Evolutionary conservation across 345 rosid genomes (phyloP).

Genomic region (Draba incana): DNA sequence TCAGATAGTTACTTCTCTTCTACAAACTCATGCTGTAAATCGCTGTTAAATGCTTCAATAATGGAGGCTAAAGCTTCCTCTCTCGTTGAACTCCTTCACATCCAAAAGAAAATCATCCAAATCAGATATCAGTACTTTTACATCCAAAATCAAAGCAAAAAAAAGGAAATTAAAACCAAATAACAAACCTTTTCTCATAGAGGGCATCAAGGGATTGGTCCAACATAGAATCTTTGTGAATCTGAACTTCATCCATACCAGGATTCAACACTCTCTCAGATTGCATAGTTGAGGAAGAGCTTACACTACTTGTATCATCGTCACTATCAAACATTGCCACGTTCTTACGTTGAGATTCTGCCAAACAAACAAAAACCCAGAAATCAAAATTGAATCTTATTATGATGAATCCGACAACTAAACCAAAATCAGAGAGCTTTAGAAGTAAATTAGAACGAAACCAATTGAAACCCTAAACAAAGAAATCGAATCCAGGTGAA

Average conservation of each 20-base stretch:
- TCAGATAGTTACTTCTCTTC: slow-evolving; percentile 70
- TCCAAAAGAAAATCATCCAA: slow-evolving; percentile 22
- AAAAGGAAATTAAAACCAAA: background rate
- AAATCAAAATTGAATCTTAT: background rate
- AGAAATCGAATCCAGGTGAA: slow-evolving; percentile 23
- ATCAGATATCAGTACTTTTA: slow-evolving; percentile 18
- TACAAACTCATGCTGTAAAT: slow-evolving; percentile 72
- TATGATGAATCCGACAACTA: too few relatives aligned
- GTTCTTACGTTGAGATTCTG: slow-evolving; percentile 40
- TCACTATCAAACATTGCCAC: slow-evolving; percentile 66
- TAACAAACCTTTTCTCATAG: slow-evolving; percentile 68
- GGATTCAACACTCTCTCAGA: slow-evolving; percentile 59
- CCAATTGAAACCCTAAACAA: slow-evolving; percentile 13
- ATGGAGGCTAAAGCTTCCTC: slow-evolving; percentile 76
- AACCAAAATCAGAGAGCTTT: background rate
- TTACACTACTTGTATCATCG: slow-evolving; percentile 77
- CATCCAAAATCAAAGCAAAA: background rate
- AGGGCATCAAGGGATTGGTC: slow-evolving; percentile 87
- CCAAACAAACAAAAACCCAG: background rate
- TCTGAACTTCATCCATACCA: slow-evolving; percentile 61
- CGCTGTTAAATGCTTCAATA: slow-evolving; percentile 68
- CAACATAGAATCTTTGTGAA: slow-evolving; percentile 64
- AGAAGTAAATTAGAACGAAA: background rate
- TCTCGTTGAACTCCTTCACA: slow-evolving; percentile 76
- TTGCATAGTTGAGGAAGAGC: slow-evolving; percentile 68